Evolutionary conservation across 148 eudicot genomes (phyloP).

Genomic region (Persicaria tinctoria): DNA sequence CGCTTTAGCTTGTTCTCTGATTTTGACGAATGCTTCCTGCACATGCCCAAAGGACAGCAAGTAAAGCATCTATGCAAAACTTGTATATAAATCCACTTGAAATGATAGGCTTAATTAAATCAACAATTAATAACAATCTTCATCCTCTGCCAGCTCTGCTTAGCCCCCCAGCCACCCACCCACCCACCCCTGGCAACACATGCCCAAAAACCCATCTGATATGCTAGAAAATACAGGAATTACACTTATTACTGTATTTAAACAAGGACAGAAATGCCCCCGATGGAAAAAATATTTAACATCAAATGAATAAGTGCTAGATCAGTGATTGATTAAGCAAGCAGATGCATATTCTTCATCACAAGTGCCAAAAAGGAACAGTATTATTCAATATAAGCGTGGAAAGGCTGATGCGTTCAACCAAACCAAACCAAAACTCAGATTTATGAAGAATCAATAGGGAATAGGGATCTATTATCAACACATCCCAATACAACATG

Average conservation of each 20-base stretch:
- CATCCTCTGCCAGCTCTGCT: not conserved
- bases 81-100: not conserved
- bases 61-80: not conserved
- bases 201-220: not conserved
- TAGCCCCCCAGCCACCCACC: too few species aligned
- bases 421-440: not conserved
- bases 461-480: not conserved
- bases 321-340: not conserved
- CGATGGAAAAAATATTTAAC: not conserved
- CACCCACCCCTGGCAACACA: not conserved
- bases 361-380: not conserved
- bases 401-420: not conserved
- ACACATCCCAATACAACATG: not conserved
- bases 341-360: not conserved
- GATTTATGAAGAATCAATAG: not conserved
- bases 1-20: slow-evolving; percentile 96
- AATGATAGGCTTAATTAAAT: not conserved
- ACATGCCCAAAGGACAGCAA: slow-evolving; percentile 15
- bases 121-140: not conserved
- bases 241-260: not conserved
- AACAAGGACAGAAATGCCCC: not conserved
- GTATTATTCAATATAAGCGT: not conserved
- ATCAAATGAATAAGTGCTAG: not conserved
- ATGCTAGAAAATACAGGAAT: not conserved
- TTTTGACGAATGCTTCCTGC: slow-evolving; percentile 96